phyloP scores from a whole-genome alignment of 768 basidiomycete genomes.

The Tulasnella sp. region DNA sequence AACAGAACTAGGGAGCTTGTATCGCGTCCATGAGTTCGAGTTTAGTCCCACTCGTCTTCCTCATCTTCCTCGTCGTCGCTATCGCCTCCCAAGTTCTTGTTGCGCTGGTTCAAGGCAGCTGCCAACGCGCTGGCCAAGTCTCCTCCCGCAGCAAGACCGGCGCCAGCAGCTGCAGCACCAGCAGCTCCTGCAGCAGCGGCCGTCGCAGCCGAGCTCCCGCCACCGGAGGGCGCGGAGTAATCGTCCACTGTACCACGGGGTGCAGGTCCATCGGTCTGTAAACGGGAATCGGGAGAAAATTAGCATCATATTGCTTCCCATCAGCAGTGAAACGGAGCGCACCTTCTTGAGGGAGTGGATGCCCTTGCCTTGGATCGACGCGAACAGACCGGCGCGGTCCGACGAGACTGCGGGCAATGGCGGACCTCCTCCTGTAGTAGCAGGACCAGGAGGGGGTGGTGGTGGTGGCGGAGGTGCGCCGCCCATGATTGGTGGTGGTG shows the following conservation, averaged over 20 bases:
- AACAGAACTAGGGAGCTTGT: neutral
- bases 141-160: slow-evolving; percentile 37
- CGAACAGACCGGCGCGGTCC: slow-evolving; percentile 55
- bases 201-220: neutral
- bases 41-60: slow-evolving; percentile 49
- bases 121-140: slow-evolving; percentile 78
- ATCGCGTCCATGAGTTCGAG: neutral
- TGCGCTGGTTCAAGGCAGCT: slow-evolving; percentile 68
- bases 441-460: slow-evolving; percentile 25
- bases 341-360: slow-evolving; percentile 54
- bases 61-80: slow-evolving; percentile 68
- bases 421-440: slow-evolving; percentile 25
- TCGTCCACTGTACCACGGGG: neutral
- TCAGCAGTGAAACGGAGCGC: neutral
- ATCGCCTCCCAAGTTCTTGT: slow-evolving; percentile 69
- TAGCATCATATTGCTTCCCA: neutral
- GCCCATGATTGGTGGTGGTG: slow-evolving; percentile 7
- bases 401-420: slow-evolving; percentile 38
- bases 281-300: neutral
- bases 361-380: slow-evolving; percentile 74
- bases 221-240: neutral
- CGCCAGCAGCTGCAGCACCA: slow-evolving; percentile 13
- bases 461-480: slow-evolving; percentile 21
- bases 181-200: neutral
- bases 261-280: neutral